phyloP scores from a whole-genome alignment of 805 yeast genomes.

The Nakazawaea pomicola region DNA sequence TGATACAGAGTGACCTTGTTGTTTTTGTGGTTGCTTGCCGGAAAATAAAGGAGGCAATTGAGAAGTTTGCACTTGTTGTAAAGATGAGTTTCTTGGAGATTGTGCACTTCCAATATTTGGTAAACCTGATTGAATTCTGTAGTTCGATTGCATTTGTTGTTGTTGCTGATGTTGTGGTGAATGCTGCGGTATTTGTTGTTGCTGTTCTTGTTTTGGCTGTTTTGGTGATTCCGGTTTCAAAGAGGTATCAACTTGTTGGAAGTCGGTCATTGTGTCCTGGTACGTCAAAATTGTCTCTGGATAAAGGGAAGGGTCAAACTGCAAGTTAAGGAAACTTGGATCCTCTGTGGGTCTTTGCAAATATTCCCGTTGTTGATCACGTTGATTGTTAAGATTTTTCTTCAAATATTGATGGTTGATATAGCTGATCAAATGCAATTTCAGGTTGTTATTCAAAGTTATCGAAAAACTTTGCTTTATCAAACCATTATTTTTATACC shows the following conservation, averaged over 20 bases:
- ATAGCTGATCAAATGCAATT: conserved; percentile 60
- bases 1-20: too few relatives aligned
- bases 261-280: conserved; percentile 12
- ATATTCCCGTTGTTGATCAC: conserved; percentile 18
- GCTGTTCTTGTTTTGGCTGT: background rate
- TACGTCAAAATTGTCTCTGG: conserved; percentile 17
- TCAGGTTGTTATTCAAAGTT: conserved; percentile 45
- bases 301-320: conserved; percentile 17
- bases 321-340: conserved; percentile 25
- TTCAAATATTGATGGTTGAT: conserved; percentile 17
- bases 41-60: too few relatives aligned
- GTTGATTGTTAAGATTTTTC: conserved; percentile 18
- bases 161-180: background rate
- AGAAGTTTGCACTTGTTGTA: conserved; percentile 3
- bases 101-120: background rate
- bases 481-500: conserved; percentile 47
- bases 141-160: background rate
- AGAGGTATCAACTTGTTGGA: conserved; percentile 5
- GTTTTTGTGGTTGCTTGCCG: too few relatives aligned
- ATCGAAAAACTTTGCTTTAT: conserved; percentile 62
- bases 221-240: background rate
- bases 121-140: background rate
- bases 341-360: conserved; percentile 43
- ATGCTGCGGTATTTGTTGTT: background rate
- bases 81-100: background rate